phyloP scores from a whole-genome alignment of 176 grass and related monocot genomes.

The Tuctoria greenei region DNA sequence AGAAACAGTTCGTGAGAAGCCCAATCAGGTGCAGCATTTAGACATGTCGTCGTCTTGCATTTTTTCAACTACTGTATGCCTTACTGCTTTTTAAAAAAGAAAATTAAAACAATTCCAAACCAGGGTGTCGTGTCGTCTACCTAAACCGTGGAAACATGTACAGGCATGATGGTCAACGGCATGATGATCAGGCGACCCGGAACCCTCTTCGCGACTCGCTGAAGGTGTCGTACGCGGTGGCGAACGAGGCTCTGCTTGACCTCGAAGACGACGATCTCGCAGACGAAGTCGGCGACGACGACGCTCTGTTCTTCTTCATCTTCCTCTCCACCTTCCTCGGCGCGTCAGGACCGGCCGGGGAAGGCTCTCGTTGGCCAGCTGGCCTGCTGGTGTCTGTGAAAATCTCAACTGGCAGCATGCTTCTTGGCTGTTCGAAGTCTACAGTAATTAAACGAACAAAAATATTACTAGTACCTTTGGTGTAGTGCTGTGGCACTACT shows the following conservation, averaged over 20 bases:
- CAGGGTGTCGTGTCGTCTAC: slow-evolving; percentile 21
- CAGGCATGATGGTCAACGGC: slow-evolving; percentile 14
- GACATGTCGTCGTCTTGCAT: slow-evolving; percentile 16
- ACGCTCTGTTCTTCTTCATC: slow-evolving; percentile 55
- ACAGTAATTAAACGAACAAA: slow-evolving; percentile 7
- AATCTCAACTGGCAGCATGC: slow-evolving; percentile 58
- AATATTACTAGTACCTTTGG: background rate
- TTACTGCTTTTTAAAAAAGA: slow-evolving; percentile 12
- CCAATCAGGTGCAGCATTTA: background rate
- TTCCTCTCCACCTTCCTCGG: slow-evolving; percentile 58
- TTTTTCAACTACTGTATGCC: slow-evolving; percentile 37
- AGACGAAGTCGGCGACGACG: slow-evolving; percentile 52
- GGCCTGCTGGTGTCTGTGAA: slow-evolving; percentile 54
- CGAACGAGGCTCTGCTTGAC: slow-evolving; percentile 68
- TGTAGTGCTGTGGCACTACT: slow-evolving; percentile 41
- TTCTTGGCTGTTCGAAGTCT: slow-evolving; percentile 90
- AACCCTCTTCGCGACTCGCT: slow-evolving; percentile 46
- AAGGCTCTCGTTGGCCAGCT: slow-evolving; percentile 22
- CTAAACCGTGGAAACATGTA: slow-evolving; percentile 50
- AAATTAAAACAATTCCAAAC: slow-evolving; percentile 31
- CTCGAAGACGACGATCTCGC: slow-evolving; percentile 74
- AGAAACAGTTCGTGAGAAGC: background rate
- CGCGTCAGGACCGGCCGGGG: slow-evolving; percentile 40
- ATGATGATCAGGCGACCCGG: slow-evolving; percentile 35
- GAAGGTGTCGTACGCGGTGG: slow-evolving; percentile 60